Evolutionary conservation across 2,329 filamentous ascomycete genomes (phyloP).

Genomic region (Phialophora tarda): DNA sequence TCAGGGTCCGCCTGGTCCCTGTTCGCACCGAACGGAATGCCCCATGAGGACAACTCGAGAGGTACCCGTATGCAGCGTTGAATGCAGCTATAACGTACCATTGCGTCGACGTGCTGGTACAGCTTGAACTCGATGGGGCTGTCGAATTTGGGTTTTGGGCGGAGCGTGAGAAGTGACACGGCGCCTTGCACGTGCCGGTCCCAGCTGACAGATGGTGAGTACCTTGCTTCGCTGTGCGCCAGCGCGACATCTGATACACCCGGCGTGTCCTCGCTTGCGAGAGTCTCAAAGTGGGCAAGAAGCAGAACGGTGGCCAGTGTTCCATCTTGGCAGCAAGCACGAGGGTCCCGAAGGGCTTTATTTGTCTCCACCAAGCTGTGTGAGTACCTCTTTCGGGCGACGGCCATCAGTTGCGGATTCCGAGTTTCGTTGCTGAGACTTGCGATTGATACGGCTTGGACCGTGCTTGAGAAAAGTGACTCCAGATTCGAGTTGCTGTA

Average conservation of each 20-base stretch:
- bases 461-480: conserved; percentile 4
- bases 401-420: conserved; percentile 12
- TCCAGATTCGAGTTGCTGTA: conserved; percentile 1
- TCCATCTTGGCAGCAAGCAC: conserved; percentile 15
- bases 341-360: conserved; percentile 10
- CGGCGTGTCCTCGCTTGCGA: conserved; percentile 9
- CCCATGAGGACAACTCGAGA: neutral
- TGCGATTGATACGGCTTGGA: conserved; percentile 20
- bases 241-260: neutral
- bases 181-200: conserved; percentile 23
- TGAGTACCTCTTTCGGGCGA: conserved; percentile 21
- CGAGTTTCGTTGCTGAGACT: conserved; percentile 22
- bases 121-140: conserved; percentile 3
- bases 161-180: conserved; percentile 14
- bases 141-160: conserved; percentile 7
- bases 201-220: conserved; percentile 17
- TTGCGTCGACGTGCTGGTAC: conserved; percentile 15
- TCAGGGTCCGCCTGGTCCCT: conserved; percentile 7
- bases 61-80: conserved; percentile 14
- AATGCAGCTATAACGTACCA: conserved; percentile 13
- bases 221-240: neutral
- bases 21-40: neutral
- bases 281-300: conserved; percentile 27
- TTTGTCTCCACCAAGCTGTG: conserved; percentile 19
- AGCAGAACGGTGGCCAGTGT: conserved; percentile 22